Conservation (phyloP, 176 grass and related monocot genomes). For the Aechmea fasciata region DNA sequence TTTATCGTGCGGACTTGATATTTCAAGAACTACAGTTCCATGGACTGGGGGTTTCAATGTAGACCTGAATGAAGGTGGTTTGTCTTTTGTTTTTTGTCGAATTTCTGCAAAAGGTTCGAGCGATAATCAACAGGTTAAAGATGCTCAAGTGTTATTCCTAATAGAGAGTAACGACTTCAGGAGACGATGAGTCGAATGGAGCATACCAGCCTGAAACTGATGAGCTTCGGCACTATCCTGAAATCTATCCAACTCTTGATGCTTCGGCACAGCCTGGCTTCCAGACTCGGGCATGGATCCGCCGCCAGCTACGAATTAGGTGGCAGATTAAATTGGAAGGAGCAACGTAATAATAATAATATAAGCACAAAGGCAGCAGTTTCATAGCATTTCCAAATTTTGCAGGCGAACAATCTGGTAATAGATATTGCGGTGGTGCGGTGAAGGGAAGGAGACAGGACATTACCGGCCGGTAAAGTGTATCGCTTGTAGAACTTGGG, state of each 20-base stretch:
- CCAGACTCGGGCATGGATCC: slow-evolving; percentile 43
- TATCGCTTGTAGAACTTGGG: slow-evolving; percentile 89
- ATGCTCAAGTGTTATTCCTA: not conserved
- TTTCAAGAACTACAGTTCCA: not conserved
- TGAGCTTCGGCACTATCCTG: slow-evolving; percentile 33
- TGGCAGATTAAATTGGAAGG: slow-evolving; percentile 4
- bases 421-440: not conserved
- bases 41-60: not conserved
- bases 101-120: slow-evolving; percentile 11
- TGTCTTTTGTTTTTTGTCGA: slow-evolving; percentile 37
- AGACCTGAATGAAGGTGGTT: slow-evolving; percentile 68
- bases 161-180: not conserved
- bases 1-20: not conserved
- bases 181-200: not conserved
- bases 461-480: slow-evolving; percentile 53
- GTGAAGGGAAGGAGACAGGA: not conserved
- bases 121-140: not conserved
- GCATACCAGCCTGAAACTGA: slow-evolving; percentile 25
- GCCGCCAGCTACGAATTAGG: slow-evolving; percentile 28
- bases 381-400: not conserved
- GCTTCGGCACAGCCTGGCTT: slow-evolving; percentile 47
- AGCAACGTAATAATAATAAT: not conserved
- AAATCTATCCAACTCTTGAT: slow-evolving; percentile 45
- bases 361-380: not conserved
- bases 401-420: not conserved